Evolutionary conservation across 805 yeast genomes (phyloP), one percentile per base, ranked within the genome.

Genomic region (Saturnispora quitensis): DNA sequence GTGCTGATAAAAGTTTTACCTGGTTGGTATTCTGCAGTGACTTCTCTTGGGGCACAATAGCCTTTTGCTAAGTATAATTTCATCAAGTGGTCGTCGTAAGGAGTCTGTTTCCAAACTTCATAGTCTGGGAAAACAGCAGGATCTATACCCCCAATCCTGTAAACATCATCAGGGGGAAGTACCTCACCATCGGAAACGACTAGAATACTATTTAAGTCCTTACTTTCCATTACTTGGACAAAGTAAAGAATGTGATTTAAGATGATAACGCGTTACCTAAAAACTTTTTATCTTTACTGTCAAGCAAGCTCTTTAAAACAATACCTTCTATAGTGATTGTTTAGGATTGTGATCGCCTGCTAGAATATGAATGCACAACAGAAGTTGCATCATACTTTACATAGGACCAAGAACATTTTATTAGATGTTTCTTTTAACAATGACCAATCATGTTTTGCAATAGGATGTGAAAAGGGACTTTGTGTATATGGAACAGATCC

Each of bases 401-500:
- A 50, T 17, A n/a, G 56, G 6, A 20, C 25, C 12, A 36, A 20
- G 18, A 18, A 12, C 24, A n/a, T 33, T 20, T 17, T 48, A 15
- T 42, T 83, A 20, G 75, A 80, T 55, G 81, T 85, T 9, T 70
- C 81, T 25, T 90, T 89, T 73, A 91, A 91, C 68, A 96, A 89
- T 67, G 96, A 90, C 68, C 86, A 82, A 60, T 84, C 89, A 36
- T 91, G 97, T 65, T 89, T 91, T 69, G 87, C 96, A 18, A 73
- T 87, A 25, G 86, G 93, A 49, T 84, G 81, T 55, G 89, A 86
- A 54, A 67, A 72, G 44, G 97, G 98, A 17, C 89, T 91, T 65
- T 70, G 81, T 50, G 95, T 91, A 12, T 91, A 81, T 72, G 86
- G 85, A 62, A 77, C 95, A 3, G 90, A 88, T 62, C 98, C 99